Percentiles rank a stretch among this genome's conserved stretches.
phyloP scores from a whole-genome alignment of 140 eudicot species.

The Oenanthe javanica region DNA sequence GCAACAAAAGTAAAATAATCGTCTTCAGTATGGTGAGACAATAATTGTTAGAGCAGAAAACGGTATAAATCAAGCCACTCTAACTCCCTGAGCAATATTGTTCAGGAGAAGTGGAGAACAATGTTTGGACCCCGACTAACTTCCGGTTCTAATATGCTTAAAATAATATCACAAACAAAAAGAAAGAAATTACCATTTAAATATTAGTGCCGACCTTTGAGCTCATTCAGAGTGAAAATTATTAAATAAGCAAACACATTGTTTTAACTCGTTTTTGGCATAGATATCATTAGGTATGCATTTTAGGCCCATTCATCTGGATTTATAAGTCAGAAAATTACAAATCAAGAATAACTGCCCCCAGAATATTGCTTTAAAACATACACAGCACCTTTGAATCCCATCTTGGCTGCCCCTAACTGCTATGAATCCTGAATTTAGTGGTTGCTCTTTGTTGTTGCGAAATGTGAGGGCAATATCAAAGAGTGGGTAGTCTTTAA shows the following conservation, averaged over 20 bases:
- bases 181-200: background rate
- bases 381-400: slow-evolving; percentile 41
- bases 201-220: background rate
- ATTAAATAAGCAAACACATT: background rate
- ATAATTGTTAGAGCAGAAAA: background rate
- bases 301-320: background rate
- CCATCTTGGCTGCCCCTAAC: slow-evolving; percentile 78
- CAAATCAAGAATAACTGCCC: background rate
- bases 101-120: background rate
- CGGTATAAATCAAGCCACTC: background rate
- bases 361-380: background rate
- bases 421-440: slow-evolving; percentile 93
- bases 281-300: background rate
- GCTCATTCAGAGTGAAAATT: background rate
- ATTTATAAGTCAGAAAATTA: background rate
- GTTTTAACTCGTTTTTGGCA: background rate
- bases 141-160: background rate
- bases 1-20: slow-evolving; percentile 14
- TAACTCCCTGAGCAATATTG: background rate
- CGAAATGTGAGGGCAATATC: slow-evolving; percentile 86
- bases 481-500: slow-evolving; percentile 43
- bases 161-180: background rate
- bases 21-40: background rate
- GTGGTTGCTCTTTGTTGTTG: slow-evolving; percentile 84
- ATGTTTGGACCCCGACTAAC: background rate